Evolutionary conservation across 352 stramenopile species (phyloP).

Genomic region (Globisporangium okanoganense): DNA sequence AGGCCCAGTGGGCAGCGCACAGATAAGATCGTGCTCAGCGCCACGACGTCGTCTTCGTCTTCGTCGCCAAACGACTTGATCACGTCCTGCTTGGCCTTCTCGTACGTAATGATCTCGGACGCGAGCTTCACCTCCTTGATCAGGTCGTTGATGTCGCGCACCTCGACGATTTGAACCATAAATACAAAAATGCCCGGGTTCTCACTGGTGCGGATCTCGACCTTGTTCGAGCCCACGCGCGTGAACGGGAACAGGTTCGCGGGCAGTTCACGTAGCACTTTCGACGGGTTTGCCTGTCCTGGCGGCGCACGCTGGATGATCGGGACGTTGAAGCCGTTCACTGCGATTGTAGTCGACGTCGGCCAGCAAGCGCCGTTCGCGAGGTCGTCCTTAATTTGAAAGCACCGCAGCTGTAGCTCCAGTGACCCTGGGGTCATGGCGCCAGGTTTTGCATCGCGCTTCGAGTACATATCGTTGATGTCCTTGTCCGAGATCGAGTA

Average conservation of each 20-base stretch:
- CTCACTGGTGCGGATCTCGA: conserved; percentile 70
- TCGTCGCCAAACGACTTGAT: conserved; percentile 78
- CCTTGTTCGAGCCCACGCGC: conserved; percentile 61
- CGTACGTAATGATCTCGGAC: conserved; percentile 68
- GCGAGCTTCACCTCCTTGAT: conserved; percentile 54
- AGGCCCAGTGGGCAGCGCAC: conserved; percentile 86
- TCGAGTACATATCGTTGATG: conserved; percentile 65
- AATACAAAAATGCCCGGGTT: conserved; percentile 61
- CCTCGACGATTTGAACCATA: conserved; percentile 71
- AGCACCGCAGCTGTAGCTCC: conserved; percentile 81
- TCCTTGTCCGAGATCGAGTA: conserved; percentile 73
- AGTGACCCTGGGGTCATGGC: conserved; percentile 52
- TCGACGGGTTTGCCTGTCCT: conserved; percentile 74
- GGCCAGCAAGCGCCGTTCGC: conserved; percentile 72
- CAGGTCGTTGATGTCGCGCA: conserved; percentile 58
- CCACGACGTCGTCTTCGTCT: conserved; percentile 81
- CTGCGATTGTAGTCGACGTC: conserved; percentile 50
- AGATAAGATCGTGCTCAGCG: conserved; percentile 85
- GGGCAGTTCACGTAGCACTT: conserved; percentile 73
- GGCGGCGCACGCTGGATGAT: conserved; percentile 67
- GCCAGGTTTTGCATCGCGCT: conserved; percentile 42
- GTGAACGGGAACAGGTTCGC: conserved; percentile 71
- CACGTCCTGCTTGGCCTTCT: conserved; percentile 65
- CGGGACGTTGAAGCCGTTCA: conserved; percentile 70
- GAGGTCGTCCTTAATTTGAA: conserved; percentile 68